These are phyloP conservation scores for Gynandropsis gynandra DNA, from an alignment of 345 rosid genomes.

Conservation along the genomic window DNA sequence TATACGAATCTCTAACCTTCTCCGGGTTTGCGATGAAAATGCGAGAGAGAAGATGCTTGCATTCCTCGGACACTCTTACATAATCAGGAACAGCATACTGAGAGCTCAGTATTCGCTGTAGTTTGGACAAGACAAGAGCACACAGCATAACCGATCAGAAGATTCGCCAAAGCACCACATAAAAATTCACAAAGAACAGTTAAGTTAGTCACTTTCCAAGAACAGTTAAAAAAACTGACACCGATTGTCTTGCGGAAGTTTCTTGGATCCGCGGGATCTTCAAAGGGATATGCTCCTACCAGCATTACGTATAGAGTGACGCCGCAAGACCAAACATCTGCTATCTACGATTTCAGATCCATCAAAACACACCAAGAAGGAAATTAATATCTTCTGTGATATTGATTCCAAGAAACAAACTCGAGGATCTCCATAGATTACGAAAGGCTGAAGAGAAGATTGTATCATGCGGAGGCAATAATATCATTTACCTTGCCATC, in stretches of 20 bases:
- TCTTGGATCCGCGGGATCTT: constrained; percentile 49
- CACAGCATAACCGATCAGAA: background rate
- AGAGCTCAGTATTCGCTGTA: constrained; percentile 37
- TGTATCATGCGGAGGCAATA: too few relatives aligned
- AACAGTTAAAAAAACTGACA: constrained; percentile 16
- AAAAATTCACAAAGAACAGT: too few relatives aligned
- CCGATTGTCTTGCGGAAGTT: constrained; percentile 44
- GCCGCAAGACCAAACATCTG: constrained; percentile 67
- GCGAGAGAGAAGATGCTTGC: constrained; percentile 51
- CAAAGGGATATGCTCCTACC: constrained; percentile 58
- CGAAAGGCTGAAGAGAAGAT: too few relatives aligned
- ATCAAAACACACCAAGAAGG: too few relatives aligned
- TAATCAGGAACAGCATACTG: constrained; percentile 59
- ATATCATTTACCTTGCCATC: constrained; percentile 44
- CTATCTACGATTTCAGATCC: constrained; percentile 28
- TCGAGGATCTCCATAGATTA: too few relatives aligned
- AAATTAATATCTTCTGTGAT: background rate
- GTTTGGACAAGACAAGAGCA: background rate
- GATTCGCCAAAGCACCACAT: too few relatives aligned
- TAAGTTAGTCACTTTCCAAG: background rate
- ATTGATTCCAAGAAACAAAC: background rate
- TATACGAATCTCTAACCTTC: constrained; percentile 29
- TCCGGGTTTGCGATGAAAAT: constrained; percentile 54
- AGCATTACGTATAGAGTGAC: constrained; percentile 57
- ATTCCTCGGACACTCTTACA: constrained; percentile 48